phyloP scores from a whole-genome alignment of 2,329 filamentous ascomycete species.

The Cladosporium austrohemisphaericum region DNA sequence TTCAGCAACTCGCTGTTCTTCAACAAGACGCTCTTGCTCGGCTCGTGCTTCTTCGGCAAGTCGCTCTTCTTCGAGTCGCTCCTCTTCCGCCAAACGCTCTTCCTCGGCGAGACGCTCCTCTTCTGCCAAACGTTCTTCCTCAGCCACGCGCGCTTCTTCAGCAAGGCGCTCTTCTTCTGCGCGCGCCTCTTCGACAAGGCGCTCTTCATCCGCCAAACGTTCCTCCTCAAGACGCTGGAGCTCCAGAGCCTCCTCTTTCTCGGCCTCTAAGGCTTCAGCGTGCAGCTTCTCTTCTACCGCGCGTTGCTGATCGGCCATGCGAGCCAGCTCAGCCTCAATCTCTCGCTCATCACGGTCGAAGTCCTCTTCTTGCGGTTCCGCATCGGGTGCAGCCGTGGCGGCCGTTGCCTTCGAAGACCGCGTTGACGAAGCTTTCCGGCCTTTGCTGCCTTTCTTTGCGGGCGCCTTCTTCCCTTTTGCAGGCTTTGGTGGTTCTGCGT shows the following conservation, averaged over 20 bases:
- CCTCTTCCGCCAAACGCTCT: background rate
- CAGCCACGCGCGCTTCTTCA: background rate
- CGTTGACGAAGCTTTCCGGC: constrained; percentile 26
- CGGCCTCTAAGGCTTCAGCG: constrained; percentile 46
- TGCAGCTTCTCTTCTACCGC: constrained; percentile 28
- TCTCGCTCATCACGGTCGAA: constrained; percentile 28
- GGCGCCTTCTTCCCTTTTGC: constrained; percentile 26
- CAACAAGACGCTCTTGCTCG: background rate
- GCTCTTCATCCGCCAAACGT: background rate
- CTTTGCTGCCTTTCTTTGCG: constrained; percentile 25
- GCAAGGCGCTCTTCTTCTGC: background rate
- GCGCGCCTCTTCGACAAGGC: background rate
- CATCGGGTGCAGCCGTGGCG: constrained; percentile 18
- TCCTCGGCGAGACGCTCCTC: background rate
- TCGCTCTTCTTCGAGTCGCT: background rate
- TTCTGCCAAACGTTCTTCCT: constrained; percentile 4
- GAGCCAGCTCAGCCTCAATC: constrained; percentile 31
- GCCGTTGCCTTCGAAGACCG: constrained; percentile 25
- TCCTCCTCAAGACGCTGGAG: constrained; percentile 2
- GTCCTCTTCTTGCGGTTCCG: constrained; percentile 20
- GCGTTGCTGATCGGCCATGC: constrained; percentile 28
- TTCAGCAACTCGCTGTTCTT: background rate
- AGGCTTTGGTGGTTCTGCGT: constrained; percentile 19
- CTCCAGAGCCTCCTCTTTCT: constrained; percentile 4
- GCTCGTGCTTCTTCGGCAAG: too few relatives aligned